Conservation (phyloP, 2,329 filamentous ascomycete species). For the Catunica adiposa region DNA sequence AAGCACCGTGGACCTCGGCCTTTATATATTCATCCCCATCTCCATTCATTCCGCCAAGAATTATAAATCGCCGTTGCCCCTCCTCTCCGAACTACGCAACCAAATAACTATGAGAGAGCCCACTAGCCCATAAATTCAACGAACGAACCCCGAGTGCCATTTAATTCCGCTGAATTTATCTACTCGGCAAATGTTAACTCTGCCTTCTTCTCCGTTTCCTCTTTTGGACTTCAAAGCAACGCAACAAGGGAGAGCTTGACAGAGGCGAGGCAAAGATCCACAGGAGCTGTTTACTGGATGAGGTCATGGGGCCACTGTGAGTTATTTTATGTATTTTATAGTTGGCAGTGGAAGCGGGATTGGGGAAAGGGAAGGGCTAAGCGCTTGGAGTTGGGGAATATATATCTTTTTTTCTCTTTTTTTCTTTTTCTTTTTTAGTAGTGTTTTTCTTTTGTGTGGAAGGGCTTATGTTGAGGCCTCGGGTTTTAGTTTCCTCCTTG, state of each 20-base stretch:
- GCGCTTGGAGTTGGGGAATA: not conserved
- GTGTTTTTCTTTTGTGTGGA: not conserved
- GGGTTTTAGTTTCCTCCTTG: not conserved
- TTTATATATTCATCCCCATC: not conserved
- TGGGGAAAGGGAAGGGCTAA: not conserved
- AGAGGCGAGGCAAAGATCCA: not conserved
- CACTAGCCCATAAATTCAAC: not conserved
- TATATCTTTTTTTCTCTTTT: too few species aligned
- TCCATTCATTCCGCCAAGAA: not conserved
- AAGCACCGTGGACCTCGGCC: not conserved
- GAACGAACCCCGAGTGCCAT: not conserved
- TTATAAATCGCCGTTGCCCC: not conserved
- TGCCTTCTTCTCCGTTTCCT: not conserved
- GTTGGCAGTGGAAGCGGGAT: not conserved
- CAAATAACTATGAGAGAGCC: not conserved
- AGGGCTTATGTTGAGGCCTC: not conserved
- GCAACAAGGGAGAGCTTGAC: not conserved
- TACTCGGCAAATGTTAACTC: not conserved
- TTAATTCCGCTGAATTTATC: not conserved
- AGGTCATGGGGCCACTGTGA: not conserved
- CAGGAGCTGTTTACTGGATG: not conserved
- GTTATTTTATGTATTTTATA: not conserved
- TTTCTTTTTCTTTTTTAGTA: constrained; percentile 1
- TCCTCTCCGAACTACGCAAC: not conserved
- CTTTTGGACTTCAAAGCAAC: not conserved